Evolutionary conservation across 306 rosid genomes (phyloP).

Genomic region (Hippophae rhamnoides): DNA sequence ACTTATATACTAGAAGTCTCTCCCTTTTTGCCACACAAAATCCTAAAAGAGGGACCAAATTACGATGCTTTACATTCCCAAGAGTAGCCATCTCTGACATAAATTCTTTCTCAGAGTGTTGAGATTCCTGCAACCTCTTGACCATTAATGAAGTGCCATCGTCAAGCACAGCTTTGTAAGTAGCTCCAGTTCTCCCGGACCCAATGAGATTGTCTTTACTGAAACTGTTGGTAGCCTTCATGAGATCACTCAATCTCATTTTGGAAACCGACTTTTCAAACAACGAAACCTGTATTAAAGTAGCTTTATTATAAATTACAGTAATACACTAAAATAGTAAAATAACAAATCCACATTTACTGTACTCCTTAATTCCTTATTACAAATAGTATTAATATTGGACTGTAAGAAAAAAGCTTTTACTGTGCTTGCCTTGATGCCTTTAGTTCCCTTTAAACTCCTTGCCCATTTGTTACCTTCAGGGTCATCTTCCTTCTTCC

Average conservation of each 20-base stretch:
- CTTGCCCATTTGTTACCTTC: conserved; percentile 97
- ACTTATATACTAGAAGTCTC: conserved; percentile 68
- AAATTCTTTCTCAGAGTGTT: conserved; percentile 72
- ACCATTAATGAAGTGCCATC: conserved; percentile 76
- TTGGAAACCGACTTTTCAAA: conserved; percentile 73
- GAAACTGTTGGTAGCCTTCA: conserved; percentile 89
- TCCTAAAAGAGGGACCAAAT: conserved; percentile 81
- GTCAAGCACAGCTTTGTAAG: conserved; percentile 66
- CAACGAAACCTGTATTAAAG: conserved; percentile 62
- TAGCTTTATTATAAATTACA: conserved; percentile 4
- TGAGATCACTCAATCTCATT: conserved; percentile 84
- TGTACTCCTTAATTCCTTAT: background rate
- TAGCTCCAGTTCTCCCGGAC: conserved; percentile 77
- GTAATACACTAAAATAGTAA: background rate
- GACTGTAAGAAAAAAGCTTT: background rate
- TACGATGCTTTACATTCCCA: conserved; percentile 60
- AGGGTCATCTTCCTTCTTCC: conserved; percentile 71
- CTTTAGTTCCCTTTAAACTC: conserved; percentile 62
- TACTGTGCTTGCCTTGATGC: conserved; percentile 56
- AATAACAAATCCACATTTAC: background rate
- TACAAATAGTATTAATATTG: background rate
- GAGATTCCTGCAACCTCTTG: conserved; percentile 89
- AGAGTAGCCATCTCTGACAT: conserved; percentile 75
- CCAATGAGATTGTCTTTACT: conserved; percentile 59
- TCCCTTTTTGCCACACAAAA: conserved; percentile 81